Base-by-base conservation (phyloP, 177 flowering plant genomes). In the Vitis hybrid region DNA sequence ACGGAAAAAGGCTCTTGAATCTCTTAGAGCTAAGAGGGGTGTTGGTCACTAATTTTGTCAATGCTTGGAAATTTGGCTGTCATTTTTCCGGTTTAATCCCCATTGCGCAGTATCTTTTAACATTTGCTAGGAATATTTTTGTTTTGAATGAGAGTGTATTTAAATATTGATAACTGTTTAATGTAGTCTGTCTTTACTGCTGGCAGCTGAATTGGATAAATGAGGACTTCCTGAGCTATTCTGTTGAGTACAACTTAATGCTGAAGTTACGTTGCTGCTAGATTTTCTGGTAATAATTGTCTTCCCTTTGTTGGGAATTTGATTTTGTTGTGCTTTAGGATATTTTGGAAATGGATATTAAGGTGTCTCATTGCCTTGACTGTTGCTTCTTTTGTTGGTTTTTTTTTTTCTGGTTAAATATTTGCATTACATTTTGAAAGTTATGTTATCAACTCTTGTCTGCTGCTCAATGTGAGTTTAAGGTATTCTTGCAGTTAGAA, bases 1-100 rank as follows among this genome's bases (percentile, higher is more conserved):
- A 65, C 85, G 99, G 75, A 85, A 89, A 60, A 96, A 89, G 83
- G 99, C 99, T 69, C 87, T 93, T 66, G 93, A 93, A 76, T 84
- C 92, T 11, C 87, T 90, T 20, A 84, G 89, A 80, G 99, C 99
- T 63, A 91, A 89, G 85, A 93, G 85, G 87, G 93, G 89, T 74
- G 63, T 75, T 57, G 67, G 75, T 69, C 84, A 71, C 51, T 91
- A 67, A 85, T 69, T 67, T 50, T 70, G 48, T 64, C 76, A 57
- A 50, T 52, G 60, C 57, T 69, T 74, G 52, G 65, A 70, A 66
- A 65, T 67, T 79, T 10, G 26, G 63, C 60, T 65, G 65, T 56
- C 73, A 31, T 63, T 62, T 68, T 52, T 18, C 19, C 19, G 9
- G 22, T 74, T 70, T 49, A 3, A 19, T 65, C 65, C 62, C 15